Base-by-base conservation (phyloP, 2,329 filamentous ascomycete species). In the Calonectria leucothoes region DNA sequence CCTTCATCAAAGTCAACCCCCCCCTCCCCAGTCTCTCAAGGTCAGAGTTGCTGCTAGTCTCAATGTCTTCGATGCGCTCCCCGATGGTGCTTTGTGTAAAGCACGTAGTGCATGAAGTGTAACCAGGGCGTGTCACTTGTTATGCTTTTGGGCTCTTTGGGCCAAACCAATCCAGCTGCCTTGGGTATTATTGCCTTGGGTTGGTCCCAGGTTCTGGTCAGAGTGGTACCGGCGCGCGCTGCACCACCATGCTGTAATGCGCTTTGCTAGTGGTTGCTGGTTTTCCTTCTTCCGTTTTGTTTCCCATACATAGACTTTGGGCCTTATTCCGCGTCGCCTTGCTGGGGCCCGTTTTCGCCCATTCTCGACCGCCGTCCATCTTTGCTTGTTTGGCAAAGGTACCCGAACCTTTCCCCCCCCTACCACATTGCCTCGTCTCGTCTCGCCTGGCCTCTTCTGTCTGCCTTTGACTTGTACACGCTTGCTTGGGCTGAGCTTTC, bases 401-500 rank as follows among this genome's bases (percentile, higher is more conserved):
- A 55, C 67, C 57, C n/a, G 57, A 64, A 64, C 55, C 20, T 45
- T 64, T 63, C 51, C 49, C 27, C 33, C 35, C 27, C 15, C 42
- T 33, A n/a, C 35, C 51, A 11, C n/a, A 29, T 27, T 35, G 39
- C 39, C 42, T 35, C 48, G 48, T 45, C 65, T 57, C 49, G 59
- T 67, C 65, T 67, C 49, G 48, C 20, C 35, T 39, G 37, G 64
- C 35, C 45, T 67, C 49, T 57, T 42, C 29, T 42, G 52, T 42
- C 29, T 42, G 52, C 57, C 66, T 63, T 63, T 35, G 51, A 20
- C 35, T 67, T 17, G 49, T 12, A 51, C 27, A 11, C 20, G 31
- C 37, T 57, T 37, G 20, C 64, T 33, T 67, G 48, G 33, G 35
- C 70, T 68, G 64, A 72, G 65, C 67, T 48, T 57, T 57, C 63